phyloP scores from a whole-genome alignment of 2,329 filamentous ascomycete species.

The Fusarium sp. region DNA sequence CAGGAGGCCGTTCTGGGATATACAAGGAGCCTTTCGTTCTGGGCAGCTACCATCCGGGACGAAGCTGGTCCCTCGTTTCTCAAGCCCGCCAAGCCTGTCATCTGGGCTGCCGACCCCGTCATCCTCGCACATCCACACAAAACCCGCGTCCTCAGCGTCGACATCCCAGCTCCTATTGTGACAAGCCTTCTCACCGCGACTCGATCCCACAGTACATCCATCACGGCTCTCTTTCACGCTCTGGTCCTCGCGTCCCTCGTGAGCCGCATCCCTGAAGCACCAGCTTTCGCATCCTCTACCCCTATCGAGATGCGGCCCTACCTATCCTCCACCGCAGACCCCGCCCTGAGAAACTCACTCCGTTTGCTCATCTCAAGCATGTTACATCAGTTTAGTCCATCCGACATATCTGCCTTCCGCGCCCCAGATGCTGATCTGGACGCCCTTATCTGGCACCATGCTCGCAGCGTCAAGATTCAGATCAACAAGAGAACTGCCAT shows the following conservation, averaged over 20 bases:
- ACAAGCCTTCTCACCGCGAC: constrained; percentile 57
- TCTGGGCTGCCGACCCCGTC: constrained; percentile 59
- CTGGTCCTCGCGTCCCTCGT: constrained; percentile 61
- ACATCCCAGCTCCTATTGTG: constrained; percentile 51
- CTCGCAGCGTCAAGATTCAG: constrained; percentile 54
- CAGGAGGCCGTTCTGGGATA: constrained; percentile 62
- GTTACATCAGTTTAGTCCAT: constrained; percentile 50
- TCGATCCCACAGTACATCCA: constrained; percentile 59
- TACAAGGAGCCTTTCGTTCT: constrained; percentile 59
- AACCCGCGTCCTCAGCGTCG: constrained; percentile 57
- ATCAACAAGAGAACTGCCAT: constrained; percentile 53
- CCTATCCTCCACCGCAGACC: constrained; percentile 44
- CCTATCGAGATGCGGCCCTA: constrained; percentile 64
- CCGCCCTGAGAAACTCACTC: constrained; percentile 53
- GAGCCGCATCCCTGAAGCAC: constrained; percentile 54
- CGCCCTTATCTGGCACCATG: constrained; percentile 60
- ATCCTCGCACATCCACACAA: constrained; percentile 54
- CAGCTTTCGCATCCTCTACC: constrained; percentile 57
- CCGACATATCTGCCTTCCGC: constrained; percentile 48
- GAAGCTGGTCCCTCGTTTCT: constrained; percentile 60
- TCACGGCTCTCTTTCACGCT: constrained; percentile 66
- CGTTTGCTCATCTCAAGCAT: constrained; percentile 59
- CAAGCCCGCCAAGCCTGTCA: constrained; percentile 40
- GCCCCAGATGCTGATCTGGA: constrained; percentile 37
- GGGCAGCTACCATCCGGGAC: constrained; percentile 56